Conservation (phyloP, 2,329 filamentous ascomycete species). For the Beauveria sp. region DNA sequence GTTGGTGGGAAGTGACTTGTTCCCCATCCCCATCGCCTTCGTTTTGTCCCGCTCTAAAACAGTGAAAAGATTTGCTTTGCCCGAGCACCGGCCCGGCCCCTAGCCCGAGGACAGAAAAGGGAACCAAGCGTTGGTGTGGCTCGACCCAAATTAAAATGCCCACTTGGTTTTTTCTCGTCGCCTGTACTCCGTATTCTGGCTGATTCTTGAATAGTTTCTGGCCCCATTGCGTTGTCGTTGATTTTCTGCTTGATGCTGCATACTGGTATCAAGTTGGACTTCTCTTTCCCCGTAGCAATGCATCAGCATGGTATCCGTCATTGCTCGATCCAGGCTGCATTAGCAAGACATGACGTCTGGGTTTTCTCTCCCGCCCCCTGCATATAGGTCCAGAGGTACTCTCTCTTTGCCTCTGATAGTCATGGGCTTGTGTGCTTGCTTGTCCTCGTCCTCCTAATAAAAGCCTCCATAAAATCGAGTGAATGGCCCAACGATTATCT, state of each 20-base stretch:
- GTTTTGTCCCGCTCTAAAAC: no score
- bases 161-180: background rate
- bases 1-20: background rate
- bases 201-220: background rate
- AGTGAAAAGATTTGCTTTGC: background rate
- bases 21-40: background rate
- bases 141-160: background rate
- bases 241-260: no score
- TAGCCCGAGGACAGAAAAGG: background rate
- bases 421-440: background rate
- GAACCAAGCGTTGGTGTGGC: background rate
- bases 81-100: slow-evolving; percentile 8
- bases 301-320: background rate
- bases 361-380: background rate
- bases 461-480: background rate
- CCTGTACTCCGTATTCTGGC: background rate
- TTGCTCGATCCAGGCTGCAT: slow-evolving; percentile 1
- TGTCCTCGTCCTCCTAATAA: no score
- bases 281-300: background rate
- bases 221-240: background rate
- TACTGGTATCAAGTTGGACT: background rate
- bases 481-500: background rate
- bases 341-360: background rate
- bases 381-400: no score
- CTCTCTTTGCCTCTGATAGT: background rate